Percentiles rank a stretch among this genome's conserved stretches.
Evolutionary conservation across 108 stramenopile genomes (phyloP).

Genomic region (Seminavis robusta): DNA sequence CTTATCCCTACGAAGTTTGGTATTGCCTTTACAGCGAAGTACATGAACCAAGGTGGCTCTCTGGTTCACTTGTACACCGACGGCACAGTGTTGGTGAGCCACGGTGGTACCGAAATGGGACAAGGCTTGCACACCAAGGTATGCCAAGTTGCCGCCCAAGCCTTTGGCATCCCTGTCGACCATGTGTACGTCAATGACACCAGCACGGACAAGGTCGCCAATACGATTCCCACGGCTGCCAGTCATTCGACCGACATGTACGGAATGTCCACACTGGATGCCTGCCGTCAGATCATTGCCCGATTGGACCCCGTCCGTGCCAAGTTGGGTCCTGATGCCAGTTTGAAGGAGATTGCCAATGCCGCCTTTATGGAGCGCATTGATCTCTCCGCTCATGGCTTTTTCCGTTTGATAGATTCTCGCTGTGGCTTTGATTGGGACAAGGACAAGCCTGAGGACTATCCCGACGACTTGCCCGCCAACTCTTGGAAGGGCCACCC

Average conservation of each 20-base stretch:
- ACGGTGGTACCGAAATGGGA: slow-evolving; percentile 98
- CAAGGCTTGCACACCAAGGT: slow-evolving; percentile 96
- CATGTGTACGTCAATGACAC: slow-evolving; percentile 91
- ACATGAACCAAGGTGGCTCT: slow-evolving; percentile 92
- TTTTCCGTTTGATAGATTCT: slow-evolving; percentile 71
- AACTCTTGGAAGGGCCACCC: slow-evolving; percentile 90
- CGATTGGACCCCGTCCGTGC: slow-evolving; percentile 82
- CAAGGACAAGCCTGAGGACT: slow-evolving; percentile 61
- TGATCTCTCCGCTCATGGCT: slow-evolving; percentile 91
- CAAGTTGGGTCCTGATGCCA: slow-evolving; percentile 58
- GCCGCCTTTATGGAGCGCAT: slow-evolving; percentile 85
- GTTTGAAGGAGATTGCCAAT: slow-evolving; percentile 59
- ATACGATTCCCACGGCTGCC: slow-evolving; percentile 90
- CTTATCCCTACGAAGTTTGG: slow-evolving; percentile 94
- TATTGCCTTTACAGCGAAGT: slow-evolving; percentile 79
- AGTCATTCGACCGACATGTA: slow-evolving; percentile 91
- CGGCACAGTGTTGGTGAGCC: slow-evolving; percentile 88
- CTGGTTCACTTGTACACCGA: slow-evolving; percentile 93
- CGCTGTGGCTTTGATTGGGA: slow-evolving; percentile 85
- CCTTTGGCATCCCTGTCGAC: slow-evolving; percentile 82
- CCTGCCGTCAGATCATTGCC: slow-evolving; percentile 84
- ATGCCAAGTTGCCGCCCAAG: slow-evolving; percentile 90
- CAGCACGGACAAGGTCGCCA: slow-evolving; percentile 89
- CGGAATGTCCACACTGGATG: slow-evolving; percentile 95
- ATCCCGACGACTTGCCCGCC: slow-evolving; percentile 65